Evolutionary conservation across 2,329 filamentous ascomycete genomes (phyloP).

Genomic region (Fusarium scirpi): DNA sequence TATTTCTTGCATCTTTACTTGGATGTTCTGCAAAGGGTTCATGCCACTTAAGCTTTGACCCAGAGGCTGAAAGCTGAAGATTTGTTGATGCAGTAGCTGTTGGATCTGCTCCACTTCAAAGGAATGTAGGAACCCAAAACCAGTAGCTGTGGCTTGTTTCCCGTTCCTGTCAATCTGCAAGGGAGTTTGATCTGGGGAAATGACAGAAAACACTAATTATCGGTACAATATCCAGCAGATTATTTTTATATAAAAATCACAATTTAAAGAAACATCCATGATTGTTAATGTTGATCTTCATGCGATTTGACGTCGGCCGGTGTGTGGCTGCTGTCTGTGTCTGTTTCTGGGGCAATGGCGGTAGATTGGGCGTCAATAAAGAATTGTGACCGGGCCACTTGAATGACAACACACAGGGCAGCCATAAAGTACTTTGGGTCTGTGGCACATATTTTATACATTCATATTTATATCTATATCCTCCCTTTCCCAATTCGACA

Average conservation of each 20-base stretch:
- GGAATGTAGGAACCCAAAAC: slow-evolving; percentile 23
- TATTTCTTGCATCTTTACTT: slow-evolving; percentile 1
- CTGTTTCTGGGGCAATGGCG: slow-evolving; percentile 48
- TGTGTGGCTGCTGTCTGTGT: slow-evolving; percentile 37
- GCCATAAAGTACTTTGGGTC: slow-evolving; percentile 5
- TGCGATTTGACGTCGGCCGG: slow-evolving; percentile 13
- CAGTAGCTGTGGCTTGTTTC: slow-evolving; percentile 13
- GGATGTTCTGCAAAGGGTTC: background rate
- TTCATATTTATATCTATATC: background rate
- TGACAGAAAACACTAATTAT: background rate
- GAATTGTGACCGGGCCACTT: slow-evolving; percentile 21
- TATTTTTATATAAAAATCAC: no score
- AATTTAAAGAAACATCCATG: background rate
- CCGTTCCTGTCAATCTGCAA: slow-evolving; percentile 4
- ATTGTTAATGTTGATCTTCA: slow-evolving; percentile 21
- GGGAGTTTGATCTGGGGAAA: background rate
- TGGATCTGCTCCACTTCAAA: background rate
- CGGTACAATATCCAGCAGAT: background rate
- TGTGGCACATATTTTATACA: slow-evolving; percentile 25
- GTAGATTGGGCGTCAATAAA: slow-evolving; percentile 48
- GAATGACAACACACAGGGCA: slow-evolving; percentile 42
- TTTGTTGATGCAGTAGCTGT: background rate
- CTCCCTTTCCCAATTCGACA: slow-evolving; percentile 13
- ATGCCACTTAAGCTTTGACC: slow-evolving; percentile 13
- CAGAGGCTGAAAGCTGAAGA: slow-evolving; percentile 4